Evolutionary conservation across 148 eudicot genomes (phyloP).

Genomic region (Fallopia convolvulus): DNA sequence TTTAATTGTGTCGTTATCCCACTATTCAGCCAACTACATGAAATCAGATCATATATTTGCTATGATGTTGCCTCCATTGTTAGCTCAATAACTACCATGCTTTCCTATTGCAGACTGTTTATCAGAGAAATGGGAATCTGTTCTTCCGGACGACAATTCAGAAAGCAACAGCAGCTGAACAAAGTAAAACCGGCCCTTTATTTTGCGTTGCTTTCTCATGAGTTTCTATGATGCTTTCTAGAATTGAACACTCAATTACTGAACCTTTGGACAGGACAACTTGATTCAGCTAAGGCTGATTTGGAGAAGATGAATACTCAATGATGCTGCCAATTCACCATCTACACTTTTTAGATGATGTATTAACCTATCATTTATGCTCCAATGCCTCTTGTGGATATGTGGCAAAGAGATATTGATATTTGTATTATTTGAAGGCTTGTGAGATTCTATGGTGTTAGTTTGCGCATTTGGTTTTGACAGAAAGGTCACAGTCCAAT

Average conservation of each 20-base stretch:
- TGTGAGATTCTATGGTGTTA: not conserved
- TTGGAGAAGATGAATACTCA: slow-evolving; percentile 18
- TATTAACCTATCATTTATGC: not conserved
- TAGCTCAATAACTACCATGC: not conserved
- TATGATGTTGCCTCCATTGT: not conserved
- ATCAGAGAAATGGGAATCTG: slow-evolving; percentile 59
- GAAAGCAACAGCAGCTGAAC: slow-evolving; percentile 49
- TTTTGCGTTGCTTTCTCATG: not conserved
- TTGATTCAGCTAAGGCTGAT: slow-evolving; percentile 28
- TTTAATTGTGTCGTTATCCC: not conserved
- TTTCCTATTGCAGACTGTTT: slow-evolving; percentile 39
- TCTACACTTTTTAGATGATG: not conserved
- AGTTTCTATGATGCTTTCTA: not conserved
- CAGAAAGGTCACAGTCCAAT: not conserved
- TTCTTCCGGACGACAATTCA: slow-evolving; percentile 55
- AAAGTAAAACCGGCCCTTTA: slow-evolving; percentile 32
- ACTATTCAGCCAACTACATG: not conserved
- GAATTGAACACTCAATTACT: not conserved
- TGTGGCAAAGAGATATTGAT: not conserved
- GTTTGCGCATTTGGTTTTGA: not conserved
- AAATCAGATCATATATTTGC: not conserved
- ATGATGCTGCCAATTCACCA: slow-evolving; percentile 3
- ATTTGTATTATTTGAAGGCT: not conserved
- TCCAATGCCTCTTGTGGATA: not conserved
- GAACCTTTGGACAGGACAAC: slow-evolving; percentile 25